phyloP scores from a whole-genome alignment of 177 flowering plant genomes.

The Telopea speciosissima region DNA sequence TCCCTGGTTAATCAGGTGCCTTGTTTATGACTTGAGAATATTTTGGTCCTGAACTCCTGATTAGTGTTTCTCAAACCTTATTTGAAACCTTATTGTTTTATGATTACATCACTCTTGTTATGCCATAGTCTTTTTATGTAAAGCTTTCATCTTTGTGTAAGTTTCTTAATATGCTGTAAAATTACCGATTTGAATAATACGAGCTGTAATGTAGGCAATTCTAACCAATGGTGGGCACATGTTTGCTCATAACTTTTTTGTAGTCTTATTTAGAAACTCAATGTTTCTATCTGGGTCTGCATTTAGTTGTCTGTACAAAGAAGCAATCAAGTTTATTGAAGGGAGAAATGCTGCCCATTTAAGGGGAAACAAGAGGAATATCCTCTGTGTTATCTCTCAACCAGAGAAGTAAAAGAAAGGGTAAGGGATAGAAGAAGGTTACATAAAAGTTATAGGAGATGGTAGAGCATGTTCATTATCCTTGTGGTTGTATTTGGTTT shows the following conservation, averaged over 20 bases:
- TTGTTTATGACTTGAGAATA: background rate
- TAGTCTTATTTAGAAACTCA: background rate
- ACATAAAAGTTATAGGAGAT: too few species aligned
- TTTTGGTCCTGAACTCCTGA: background rate
- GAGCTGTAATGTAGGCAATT: too few species aligned
- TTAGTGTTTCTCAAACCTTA: background rate
- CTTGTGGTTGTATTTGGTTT: background rate
- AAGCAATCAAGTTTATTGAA: background rate
- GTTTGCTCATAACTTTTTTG: background rate
- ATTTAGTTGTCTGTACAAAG: background rate
- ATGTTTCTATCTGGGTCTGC: background rate
- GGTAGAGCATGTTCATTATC: background rate
- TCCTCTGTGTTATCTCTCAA: background rate
- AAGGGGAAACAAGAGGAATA: background rate
- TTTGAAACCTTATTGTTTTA: too few species aligned
- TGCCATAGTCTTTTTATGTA: background rate
- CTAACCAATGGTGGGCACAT: background rate
- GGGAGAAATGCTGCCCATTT: background rate
- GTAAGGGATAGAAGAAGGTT: background rate
- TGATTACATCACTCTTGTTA: background rate
- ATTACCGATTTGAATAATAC: background rate
- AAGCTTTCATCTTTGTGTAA: background rate
- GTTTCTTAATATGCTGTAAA: background rate
- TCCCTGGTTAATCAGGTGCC: constrained; percentile 41
- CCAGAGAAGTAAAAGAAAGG: too few species aligned